Evolutionary conservation across 2,329 filamentous ascomycete species (phyloP).

Genomic region (Diaporthe destruens): DNA sequence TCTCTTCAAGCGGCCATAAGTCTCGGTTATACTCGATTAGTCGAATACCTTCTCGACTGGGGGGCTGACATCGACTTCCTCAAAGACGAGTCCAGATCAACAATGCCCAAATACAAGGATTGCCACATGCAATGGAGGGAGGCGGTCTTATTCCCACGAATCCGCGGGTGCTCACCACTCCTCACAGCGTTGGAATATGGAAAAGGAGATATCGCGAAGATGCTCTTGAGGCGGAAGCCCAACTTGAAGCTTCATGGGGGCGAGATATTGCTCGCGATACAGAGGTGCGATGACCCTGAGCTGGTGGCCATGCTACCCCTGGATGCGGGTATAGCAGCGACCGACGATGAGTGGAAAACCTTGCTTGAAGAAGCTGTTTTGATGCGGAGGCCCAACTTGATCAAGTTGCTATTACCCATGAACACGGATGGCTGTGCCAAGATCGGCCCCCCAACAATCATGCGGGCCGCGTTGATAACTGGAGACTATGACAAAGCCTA

Average conservation of each 20-base stretch:
- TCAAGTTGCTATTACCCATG: background rate
- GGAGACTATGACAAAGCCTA: background rate
- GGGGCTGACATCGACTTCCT: background rate
- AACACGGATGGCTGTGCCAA: no score
- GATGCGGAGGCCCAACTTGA: fast-evolving
- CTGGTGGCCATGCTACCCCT: background rate
- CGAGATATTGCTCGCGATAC: background rate
- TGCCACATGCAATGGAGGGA: no score
- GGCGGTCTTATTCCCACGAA: no score
- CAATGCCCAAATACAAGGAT: fast-evolving
- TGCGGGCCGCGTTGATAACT: background rate
- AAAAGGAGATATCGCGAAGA: background rate
- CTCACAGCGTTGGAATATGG: background rate
- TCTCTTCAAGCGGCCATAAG: background rate
- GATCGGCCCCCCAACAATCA: background rate
- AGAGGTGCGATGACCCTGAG: fast-evolving
- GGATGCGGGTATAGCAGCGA: no score
- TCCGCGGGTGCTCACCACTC: background rate
- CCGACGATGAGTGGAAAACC: background rate
- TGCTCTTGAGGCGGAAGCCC: background rate
- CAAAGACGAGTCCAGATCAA: no score
- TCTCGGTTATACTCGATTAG: fast-evolving
- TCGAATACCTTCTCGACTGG: background rate
- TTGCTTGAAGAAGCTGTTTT: background rate
- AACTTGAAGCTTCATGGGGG: background rate